These are phyloP conservation scores for Penicillium cataractarum DNA, from an alignment of 495 filamentous ascomycete genomes.

Conservation along the genomic window DNA sequence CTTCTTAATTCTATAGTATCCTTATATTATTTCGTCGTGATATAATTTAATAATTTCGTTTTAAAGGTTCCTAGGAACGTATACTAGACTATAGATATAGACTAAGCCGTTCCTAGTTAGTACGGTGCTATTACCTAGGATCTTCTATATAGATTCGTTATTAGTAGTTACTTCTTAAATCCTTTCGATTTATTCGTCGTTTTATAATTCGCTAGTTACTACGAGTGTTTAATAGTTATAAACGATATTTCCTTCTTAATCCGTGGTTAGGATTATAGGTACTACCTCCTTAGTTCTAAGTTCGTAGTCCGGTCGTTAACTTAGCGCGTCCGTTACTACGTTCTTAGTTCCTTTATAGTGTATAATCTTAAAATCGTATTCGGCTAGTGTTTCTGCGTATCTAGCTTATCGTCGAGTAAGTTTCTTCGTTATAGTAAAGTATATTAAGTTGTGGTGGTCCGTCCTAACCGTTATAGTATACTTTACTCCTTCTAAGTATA, in stretches of 20 bases:
- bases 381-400: neutral
- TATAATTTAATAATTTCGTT: neutral
- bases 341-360: neutral
- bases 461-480: neutral
- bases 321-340: neutral
- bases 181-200: neutral
- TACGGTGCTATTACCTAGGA: neutral
- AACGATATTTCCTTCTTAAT: neutral
- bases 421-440: neutral
- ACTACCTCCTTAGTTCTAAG: neutral
- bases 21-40: neutral
- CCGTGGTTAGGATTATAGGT: neutral
- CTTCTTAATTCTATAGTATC: neutral
- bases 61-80: neutral
- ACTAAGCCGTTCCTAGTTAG: neutral
- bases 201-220: neutral
- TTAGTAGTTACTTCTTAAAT: neutral
- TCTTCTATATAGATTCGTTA: neutral
- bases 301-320: neutral
- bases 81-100: neutral
- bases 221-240: neutral
- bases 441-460: neutral
- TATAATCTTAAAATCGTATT: neutral
- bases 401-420: neutral
- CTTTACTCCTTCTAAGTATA: neutral